phyloP scores from a whole-genome alignment of 495 filamentous ascomycete species.

The Aspergillus nanangensis region DNA sequence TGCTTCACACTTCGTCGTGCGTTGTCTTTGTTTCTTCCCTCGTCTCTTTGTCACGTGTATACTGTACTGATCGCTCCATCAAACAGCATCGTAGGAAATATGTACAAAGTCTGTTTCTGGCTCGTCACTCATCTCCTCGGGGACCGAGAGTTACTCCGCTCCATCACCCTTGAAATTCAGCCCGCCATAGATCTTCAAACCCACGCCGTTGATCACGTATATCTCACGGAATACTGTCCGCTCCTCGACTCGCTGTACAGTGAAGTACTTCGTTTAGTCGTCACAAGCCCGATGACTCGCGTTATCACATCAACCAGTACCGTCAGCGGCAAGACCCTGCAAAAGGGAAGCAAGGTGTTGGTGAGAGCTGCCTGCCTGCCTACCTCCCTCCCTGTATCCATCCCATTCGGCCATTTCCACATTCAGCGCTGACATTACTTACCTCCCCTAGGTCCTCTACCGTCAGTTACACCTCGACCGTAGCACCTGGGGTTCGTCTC shows the following conservation, averaged over 20 bases:
- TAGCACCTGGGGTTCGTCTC: constrained; percentile 13
- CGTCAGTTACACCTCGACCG: constrained; percentile 21
- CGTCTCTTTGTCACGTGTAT: no score
- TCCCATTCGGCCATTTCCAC: no score
- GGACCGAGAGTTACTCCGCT: constrained; percentile 6
- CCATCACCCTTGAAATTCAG: constrained; percentile 13
- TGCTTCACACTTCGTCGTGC: constrained; percentile 18
- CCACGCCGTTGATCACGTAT: constrained; percentile 6
- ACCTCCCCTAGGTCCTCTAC: constrained; percentile 12
- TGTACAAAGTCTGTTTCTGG: constrained; percentile 23
- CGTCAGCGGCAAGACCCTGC: constrained; percentile 15
- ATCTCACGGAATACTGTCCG: constrained; percentile 13
- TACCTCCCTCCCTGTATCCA: neutral
- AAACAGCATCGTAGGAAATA: constrained; percentile 14
- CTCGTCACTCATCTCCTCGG: constrained; percentile 8
- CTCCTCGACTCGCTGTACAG: constrained; percentile 13
- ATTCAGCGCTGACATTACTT: neutral
- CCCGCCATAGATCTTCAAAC: constrained; percentile 1
- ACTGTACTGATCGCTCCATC: no score
- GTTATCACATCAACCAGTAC: constrained; percentile 6
- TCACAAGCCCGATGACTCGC: constrained; percentile 9
- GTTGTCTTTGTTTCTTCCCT: constrained; percentile 3
- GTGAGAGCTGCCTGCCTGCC: neutral
- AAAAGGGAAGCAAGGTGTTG: constrained; percentile 11
- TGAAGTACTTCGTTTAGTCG: constrained; percentile 17